Evolutionary conservation across 2,329 filamentous ascomycete species (phyloP).

Genomic region (Onygenales sp.): DNA sequence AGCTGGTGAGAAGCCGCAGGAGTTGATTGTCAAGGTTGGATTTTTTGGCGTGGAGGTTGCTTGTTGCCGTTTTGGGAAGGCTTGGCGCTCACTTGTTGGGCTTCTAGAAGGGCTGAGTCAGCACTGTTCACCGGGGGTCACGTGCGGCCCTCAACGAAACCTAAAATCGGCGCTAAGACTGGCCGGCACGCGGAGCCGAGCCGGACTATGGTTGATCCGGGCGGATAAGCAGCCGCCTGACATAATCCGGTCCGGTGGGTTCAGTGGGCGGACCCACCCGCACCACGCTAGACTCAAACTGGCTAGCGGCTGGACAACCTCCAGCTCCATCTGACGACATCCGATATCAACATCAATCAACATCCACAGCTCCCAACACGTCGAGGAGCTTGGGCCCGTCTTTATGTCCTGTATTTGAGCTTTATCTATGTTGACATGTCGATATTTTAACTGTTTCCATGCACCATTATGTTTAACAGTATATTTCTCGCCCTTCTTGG

Average conservation of each 20-base stretch:
- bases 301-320: neutral
- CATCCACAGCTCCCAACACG: too few relatives aligned
- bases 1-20: neutral
- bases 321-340: neutral
- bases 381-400: neutral
- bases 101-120: conserved; percentile 1
- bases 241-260: neutral
- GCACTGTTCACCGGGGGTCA: neutral
- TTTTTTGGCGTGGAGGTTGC: neutral
- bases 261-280: neutral
- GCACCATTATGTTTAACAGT: conserved; percentile 7
- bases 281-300: neutral
- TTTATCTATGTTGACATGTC: neutral
- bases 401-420: neutral
- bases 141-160: neutral
- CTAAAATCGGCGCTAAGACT: neutral
- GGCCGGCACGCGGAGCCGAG: too few relatives aligned
- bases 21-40: neutral
- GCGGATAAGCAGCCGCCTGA: too few relatives aligned
- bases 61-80: neutral
- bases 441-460: neutral
- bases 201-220: too few relatives aligned
- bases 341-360: neutral
- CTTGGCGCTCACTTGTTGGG: conserved; percentile 2
- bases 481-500: conserved; percentile 9